phyloP scores from a whole-genome alignment of 495 filamentous ascomycete genomes.

The Lasiosphaeris hirsuta region DNA sequence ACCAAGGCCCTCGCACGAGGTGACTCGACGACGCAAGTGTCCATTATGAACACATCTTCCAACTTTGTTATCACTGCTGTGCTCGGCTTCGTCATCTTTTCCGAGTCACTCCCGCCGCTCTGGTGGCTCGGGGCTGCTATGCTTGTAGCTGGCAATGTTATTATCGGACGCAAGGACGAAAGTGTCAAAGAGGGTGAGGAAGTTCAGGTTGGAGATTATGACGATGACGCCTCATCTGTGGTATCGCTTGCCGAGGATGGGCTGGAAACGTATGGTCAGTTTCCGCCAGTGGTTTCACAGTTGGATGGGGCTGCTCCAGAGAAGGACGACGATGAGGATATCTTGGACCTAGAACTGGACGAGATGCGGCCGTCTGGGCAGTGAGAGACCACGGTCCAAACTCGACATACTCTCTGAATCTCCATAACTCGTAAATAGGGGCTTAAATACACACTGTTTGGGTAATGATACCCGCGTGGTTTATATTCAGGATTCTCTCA shows the following conservation, averaged over 20 bases:
- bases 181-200: conserved; percentile 15
- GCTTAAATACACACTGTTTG: too few species aligned
- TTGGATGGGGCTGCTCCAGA: neutral
- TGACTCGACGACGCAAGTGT: conserved; percentile 82
- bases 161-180: conserved; percentile 81
- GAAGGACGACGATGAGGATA: conserved; percentile 21
- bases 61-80: conserved; percentile 93
- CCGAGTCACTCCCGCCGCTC: conserved; percentile 49
- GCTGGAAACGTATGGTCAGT: conserved; percentile 1
- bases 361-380: neutral
- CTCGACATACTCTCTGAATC: neutral
- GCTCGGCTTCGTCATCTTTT: conserved; percentile 54
- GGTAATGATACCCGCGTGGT: too few species aligned
- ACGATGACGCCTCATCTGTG: neutral
- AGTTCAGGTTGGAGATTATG: neutral
- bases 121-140: conserved; percentile 88
- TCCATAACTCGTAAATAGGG: too few species aligned
- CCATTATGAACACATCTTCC: conserved; percentile 85
- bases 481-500: too few species aligned
- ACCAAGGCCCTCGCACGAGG: conserved; percentile 78
- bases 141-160: conserved; percentile 85
- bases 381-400: neutral
- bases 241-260: conserved; percentile 18
- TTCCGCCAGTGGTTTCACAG: neutral
- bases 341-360: conserved; percentile 18